These are phyloP conservation scores for Ganoderma sp. DNA, from an alignment of 1,284 basidiomycete species.

Conservation along the genomic window DNA sequence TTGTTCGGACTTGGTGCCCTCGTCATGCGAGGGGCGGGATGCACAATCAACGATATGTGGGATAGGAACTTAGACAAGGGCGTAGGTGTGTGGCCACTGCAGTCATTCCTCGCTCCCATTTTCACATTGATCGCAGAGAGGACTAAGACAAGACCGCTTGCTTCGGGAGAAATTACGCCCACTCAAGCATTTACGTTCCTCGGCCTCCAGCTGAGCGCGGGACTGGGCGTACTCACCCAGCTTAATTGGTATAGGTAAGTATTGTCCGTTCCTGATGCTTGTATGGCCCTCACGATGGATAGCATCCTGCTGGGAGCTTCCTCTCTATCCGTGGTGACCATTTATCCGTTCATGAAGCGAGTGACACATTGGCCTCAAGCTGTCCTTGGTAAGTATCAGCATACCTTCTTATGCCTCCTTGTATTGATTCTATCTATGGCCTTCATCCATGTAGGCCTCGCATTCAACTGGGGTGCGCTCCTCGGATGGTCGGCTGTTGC, in stretches of 20 bases:
- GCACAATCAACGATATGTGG: constrained; percentile 99
- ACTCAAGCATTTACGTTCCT: constrained; percentile 86
- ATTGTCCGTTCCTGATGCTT: not conserved
- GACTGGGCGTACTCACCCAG: constrained; percentile 90
- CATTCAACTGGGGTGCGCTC: constrained; percentile 98
- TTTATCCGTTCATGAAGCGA: constrained; percentile 98
- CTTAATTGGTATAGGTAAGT: constrained; percentile 92
- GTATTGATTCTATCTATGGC: not conserved
- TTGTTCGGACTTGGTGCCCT: constrained; percentile 92
- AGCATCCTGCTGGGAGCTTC: constrained; percentile 93
- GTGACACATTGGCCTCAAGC: constrained; percentile 97
- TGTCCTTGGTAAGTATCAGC: constrained; percentile 73
- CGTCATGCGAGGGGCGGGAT: constrained; percentile 98
- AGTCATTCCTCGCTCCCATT: not conserved
- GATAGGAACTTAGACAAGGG: constrained; percentile 89
- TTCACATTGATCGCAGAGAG: constrained; percentile 56
- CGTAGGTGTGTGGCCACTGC: constrained; percentile 70
- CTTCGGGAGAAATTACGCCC: constrained; percentile 81
- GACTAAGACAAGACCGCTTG: constrained; percentile 74
- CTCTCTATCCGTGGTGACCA: constrained; percentile 83
- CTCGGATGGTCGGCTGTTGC: constrained; percentile 96
- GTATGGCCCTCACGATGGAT: not conserved
- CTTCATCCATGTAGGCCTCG: constrained; percentile 63
- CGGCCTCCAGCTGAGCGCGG: constrained; percentile 81
- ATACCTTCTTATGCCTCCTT: not conserved